Evolutionary conservation across 75 land plant species (phyloP), one percentile per base, ranked within the genome.

Genomic region (Pinus albicaulis): DNA sequence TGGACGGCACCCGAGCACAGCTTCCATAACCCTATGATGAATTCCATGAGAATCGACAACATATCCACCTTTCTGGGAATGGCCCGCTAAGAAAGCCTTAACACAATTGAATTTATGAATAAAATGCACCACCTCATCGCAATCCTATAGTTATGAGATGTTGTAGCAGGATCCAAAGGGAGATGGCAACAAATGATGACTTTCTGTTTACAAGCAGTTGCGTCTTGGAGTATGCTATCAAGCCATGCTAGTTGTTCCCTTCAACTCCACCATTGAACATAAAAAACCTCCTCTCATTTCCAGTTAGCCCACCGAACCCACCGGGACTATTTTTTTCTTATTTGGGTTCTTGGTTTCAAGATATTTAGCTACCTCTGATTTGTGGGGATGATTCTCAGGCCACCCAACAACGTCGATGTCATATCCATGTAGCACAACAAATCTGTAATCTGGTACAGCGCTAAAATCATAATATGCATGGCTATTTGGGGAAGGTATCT

Each of bases 361-460:
- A 57, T 91, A 59, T 44, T 76, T 73, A 0, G 78, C 20, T 17
- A 93, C 98, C 52, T 83, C 76, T 62, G 81, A 44, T 26, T 87
- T 74, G n/a, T 90, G 89, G 19, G 89, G 92, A 79, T 97, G 98
- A 61, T 86, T 89, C 73, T 76, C 74, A 59, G 98, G 95, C 98
- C 99, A 94, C 12, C 98, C 99, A 48, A 98, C 82, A 13, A 86
- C 87, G 79, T 98, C 95, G 24, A 98, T 83, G 76, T 98, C 99
- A 76, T 92, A 98, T 13, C 89, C 95, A 79, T 95, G 98, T 17
- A 95, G 79, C 2, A 98, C 94, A 19, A 98, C 86, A 76, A 98
- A 82, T 74, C 90, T 78, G 56, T 85, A 98, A 13, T 76, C 92
- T 23, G 91, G 91, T 28, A 73, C 62, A 2, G 99, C 95, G 52